Evolutionary conservation across 202 grass and related monocot genomes (phyloP).

Genomic region (Cymbopogon flexuosus): DNA sequence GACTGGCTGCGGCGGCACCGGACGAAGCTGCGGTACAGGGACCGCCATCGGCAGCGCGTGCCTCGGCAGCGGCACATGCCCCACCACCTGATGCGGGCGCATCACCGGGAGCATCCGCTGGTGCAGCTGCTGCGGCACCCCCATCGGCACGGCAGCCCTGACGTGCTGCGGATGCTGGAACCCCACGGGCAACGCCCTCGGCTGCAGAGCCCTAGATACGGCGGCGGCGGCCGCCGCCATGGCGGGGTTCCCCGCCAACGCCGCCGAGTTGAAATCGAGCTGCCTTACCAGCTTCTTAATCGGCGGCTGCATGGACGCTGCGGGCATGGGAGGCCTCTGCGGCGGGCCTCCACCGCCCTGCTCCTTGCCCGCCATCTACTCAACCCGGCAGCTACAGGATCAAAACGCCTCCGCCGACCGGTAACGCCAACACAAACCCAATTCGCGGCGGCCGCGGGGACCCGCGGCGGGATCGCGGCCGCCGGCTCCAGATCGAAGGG

Average conservation of each 20-base stretch:
- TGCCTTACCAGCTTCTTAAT: conserved; percentile 75
- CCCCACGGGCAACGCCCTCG: conserved; percentile 32
- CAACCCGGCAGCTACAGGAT: conserved; percentile 29
- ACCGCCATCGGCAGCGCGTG: conserved; percentile 33
- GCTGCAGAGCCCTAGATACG: conserved; percentile 56
- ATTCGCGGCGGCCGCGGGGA: conserved; percentile 26
- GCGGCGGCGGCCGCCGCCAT: conserved; percentile 53
- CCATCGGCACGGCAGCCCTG: conserved; percentile 20
- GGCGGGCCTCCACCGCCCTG: conserved; percentile 29
- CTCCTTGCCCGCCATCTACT: conserved; percentile 52
- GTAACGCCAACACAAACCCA: conserved; percentile 30
- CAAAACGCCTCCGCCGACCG: conserved; percentile 12
- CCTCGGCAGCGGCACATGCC: conserved; percentile 35
- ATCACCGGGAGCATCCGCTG: conserved; percentile 27
- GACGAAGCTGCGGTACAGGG: conserved; percentile 44
- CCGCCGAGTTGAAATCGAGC: conserved; percentile 73
- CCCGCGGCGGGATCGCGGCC: conserved; percentile 35
- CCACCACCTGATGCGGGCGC: conserved; percentile 40
- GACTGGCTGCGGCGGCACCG: conserved; percentile 31
- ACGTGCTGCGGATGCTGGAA: conserved; percentile 37
- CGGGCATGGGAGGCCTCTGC: conserved; percentile 27
- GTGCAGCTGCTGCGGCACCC: too few species aligned
- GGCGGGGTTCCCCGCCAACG: conserved; percentile 53
- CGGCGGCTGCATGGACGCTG: conserved; percentile 50
- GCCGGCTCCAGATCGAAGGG: conserved; percentile 30